Conservation (phyloP, 108 stramenopile genomes). For the Skeletonema tropicum region DNA sequence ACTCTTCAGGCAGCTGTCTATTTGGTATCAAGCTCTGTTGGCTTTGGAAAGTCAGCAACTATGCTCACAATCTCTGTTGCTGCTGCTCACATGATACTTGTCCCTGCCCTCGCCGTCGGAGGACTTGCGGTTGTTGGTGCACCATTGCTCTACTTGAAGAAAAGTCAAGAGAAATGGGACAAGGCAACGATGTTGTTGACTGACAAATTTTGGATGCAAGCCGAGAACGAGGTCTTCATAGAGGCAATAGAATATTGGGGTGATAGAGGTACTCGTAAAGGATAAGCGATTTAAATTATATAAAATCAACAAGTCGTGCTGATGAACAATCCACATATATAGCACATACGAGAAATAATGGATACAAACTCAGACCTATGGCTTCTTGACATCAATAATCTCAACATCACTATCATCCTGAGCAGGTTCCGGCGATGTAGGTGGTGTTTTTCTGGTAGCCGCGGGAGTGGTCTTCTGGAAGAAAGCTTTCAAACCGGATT, state of each 20-base stretch:
- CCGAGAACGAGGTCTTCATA: constrained; percentile 45
- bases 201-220: constrained; percentile 50
- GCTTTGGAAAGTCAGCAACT: constrained; percentile 47
- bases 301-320: neutral
- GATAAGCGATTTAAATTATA: constrained; percentile 8
- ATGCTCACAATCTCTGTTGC: constrained; percentile 50
- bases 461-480: constrained; percentile 32
- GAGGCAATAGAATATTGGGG: constrained; percentile 56
- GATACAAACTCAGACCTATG: neutral
- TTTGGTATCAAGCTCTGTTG: constrained; percentile 42
- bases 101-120: constrained; percentile 46
- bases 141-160: constrained; percentile 43
- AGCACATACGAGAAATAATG: neutral
- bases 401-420: constrained; percentile 30
- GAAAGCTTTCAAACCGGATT: constrained; percentile 42
- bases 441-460: constrained; percentile 32
- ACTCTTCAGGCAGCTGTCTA: constrained; percentile 57
- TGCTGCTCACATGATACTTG: constrained; percentile 46
- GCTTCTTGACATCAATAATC: constrained; percentile 29
- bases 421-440: constrained; percentile 36
- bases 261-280: neutral
- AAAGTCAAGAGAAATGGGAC: constrained; percentile 49
- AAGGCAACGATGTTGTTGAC: constrained; percentile 44
- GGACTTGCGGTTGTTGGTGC: constrained; percentile 49
- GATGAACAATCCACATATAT: neutral